Evolutionary conservation across 345 rosid species (phyloP), one percentile per base, ranked within the genome.

Genomic region (Cardamine resedifolia): DNA sequence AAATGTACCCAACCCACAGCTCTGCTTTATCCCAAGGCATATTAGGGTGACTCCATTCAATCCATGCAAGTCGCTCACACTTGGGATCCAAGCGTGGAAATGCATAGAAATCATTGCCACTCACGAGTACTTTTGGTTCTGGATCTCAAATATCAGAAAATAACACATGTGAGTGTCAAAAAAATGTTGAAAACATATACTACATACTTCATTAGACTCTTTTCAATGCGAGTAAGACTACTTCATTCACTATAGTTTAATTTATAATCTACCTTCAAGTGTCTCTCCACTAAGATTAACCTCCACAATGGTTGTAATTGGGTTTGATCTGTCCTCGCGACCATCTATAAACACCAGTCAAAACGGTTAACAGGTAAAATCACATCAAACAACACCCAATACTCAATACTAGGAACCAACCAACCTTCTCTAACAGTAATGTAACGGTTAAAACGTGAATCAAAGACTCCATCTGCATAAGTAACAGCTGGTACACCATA

Each of bases 1-100:
- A 85, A 67, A 91, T 83, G 81, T 87, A 85, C 58, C 96, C 99
- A 80, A 90, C 93, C 96, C 97, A 95, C 24, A 95, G 86, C 75
- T 95, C 89, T 18, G 99, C 47, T 83, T 82, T 88, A 73, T 95
- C 99, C 99, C 99, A 91, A 11, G 96, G 96, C 97, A 90, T 91
- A 78, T 87, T 88, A 47, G 99, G 97, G 68, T 88, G 97, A 58
- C 82, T 75, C 97, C 99, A 95, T 65, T 86, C 87, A 49, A 95
- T 85, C 99, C 99, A 95, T 12, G 97, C 97, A 43, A 95, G 74
- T 55, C 86, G 73, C 81, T 85, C 90, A 61, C 85, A 77, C 60
- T 83, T 83, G 7, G 87, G 75, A 43, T 95, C 96, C 58, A 95
- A 21, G 2, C 96, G 96, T n/a, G 99, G 97, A 76, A 88, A 95